These are phyloP conservation scores for Hymenoscyphus infarciens DNA, from an alignment of 2,329 filamentous ascomycete genomes.

Conservation along the genomic window DNA sequence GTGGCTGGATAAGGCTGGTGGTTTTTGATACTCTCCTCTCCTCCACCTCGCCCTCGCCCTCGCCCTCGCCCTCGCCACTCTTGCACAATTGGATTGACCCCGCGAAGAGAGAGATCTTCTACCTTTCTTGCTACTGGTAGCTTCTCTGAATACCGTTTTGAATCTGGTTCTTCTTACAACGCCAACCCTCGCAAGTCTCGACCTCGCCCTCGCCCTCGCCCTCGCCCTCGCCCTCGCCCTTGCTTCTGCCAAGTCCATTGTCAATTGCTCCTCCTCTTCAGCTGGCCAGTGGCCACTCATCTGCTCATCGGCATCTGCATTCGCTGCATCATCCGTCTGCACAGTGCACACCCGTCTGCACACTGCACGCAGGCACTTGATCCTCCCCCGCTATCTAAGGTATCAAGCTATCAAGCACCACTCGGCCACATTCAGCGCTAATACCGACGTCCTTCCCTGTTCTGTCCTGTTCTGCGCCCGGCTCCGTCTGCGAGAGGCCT, in stretches of 20 bases:
- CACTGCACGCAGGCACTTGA: neutral
- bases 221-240: constrained; percentile 4
- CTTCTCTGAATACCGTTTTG: neutral
- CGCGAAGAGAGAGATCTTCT: neutral
- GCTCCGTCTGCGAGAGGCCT: neutral
- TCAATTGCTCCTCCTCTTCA: neutral
- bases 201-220: constrained; percentile 2
- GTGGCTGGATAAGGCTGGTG: neutral
- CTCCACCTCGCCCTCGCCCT: no score
- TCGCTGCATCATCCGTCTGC: neutral
- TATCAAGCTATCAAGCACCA: neutral
- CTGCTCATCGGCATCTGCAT: neutral
- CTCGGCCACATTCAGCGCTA: neutral
- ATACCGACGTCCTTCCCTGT: neutral
- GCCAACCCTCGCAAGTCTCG: neutral
- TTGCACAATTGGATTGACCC: constrained; percentile 2
- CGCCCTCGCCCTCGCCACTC: neutral
- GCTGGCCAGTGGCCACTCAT: neutral
- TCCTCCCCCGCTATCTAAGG: constrained; percentile 3
- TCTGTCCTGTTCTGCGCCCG: neutral
- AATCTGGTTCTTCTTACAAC: neutral
- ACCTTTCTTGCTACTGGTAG: neutral
- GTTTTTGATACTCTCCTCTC: neutral
- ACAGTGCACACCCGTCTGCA: neutral
- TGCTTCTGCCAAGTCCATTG: constrained; percentile 1